Base-by-base conservation (phyloP, 2,329 filamentous ascomycete species). In the Microdochium nivale region DNA sequence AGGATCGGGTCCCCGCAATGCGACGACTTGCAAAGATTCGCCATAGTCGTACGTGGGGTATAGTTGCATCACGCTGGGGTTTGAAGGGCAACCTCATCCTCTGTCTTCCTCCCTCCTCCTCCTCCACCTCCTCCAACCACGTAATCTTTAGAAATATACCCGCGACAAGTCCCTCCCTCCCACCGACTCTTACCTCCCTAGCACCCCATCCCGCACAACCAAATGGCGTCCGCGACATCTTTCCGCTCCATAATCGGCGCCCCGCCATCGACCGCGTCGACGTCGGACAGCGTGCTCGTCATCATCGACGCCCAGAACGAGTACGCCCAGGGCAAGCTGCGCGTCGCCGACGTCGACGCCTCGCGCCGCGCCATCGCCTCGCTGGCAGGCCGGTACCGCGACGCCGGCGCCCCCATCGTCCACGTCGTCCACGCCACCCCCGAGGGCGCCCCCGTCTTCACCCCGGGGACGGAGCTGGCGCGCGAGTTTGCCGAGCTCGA, bases 221-320 rank as follows among this genome's bases (percentile, higher is more conserved):
- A 24, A 27, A 49, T 49, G 47, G 47, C 47, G 10, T 49, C 47
- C 19, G 48, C 48, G 11, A 49, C 13, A 24, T 63, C 61, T 4
- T 67, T 69, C 68, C 78, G 80, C 53, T 58, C 72, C 32, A 66
- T 81, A 52, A 60, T 86, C 51, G 83, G 83, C 52, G 67, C 76
- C 13, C 62, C 70, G 10, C 74, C 75, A 24, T 80, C 78, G 14
- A 78, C 76, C 0, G 82, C 82, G 8, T 77, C 78, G 0, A 68
- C 76, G 1, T 63, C 66, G 44, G 81, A 87, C 67, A 81, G 77
- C 55, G 76, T 77, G 2, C 73, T 87, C 46, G 66, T 87, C 59
- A 86, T 87, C 65, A 82, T 87, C 60, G 83, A 87, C 62, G 84
- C 84, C 1, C 84, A 88, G 60, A 86, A 86, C 61, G 84, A 88